Evolutionary conservation across 345 rosid genomes (phyloP).

Genomic region (Isatis tinctoria): DNA sequence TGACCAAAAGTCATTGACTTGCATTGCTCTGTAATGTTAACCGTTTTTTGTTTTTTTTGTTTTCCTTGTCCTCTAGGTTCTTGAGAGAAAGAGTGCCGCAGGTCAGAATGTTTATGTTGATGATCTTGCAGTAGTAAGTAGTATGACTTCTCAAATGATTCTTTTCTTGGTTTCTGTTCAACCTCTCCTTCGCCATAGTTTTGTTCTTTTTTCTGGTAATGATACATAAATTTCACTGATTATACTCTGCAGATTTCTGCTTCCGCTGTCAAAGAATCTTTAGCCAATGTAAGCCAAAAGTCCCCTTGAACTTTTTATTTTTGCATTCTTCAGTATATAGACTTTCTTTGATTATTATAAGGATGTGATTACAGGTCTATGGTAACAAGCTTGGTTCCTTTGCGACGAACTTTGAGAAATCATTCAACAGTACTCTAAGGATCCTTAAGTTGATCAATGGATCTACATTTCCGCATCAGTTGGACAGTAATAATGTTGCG

Average conservation of each 20-base stretch:
- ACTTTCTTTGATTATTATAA: neutral
- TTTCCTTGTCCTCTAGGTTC: conserved; percentile 45
- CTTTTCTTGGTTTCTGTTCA: neutral
- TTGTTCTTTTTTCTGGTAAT: neutral
- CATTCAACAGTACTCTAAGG: conserved; percentile 78
- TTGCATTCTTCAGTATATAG: neutral
- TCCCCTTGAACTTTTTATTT: neutral
- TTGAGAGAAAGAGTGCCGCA: conserved; percentile 47
- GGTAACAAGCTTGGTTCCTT: conserved; percentile 67
- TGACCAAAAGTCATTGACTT: conserved; percentile 16
- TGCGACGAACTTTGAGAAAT: conserved; percentile 66
- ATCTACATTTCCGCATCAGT: conserved; percentile 31
- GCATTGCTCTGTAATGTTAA: neutral
- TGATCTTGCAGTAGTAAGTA: conserved; percentile 64
- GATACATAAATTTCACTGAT: neutral
- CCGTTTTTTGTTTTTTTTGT: neutral
- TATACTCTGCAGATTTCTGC: conserved; percentile 68
- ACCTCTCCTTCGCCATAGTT: neutral
- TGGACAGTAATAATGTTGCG: conserved; percentile 22
- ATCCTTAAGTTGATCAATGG: conserved; percentile 68
- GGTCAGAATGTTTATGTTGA: conserved; percentile 50
- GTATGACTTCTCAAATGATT: neutral
- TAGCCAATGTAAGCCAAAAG: conserved; percentile 71
- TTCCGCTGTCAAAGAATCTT: conserved; percentile 77
- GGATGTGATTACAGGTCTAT: conserved; percentile 57